Evolutionary conservation across 1,284 basidiomycete genomes (phyloP), one percentile per base, ranked within the genome.

Genomic region (Sphaerobolus stellatus): DNA sequence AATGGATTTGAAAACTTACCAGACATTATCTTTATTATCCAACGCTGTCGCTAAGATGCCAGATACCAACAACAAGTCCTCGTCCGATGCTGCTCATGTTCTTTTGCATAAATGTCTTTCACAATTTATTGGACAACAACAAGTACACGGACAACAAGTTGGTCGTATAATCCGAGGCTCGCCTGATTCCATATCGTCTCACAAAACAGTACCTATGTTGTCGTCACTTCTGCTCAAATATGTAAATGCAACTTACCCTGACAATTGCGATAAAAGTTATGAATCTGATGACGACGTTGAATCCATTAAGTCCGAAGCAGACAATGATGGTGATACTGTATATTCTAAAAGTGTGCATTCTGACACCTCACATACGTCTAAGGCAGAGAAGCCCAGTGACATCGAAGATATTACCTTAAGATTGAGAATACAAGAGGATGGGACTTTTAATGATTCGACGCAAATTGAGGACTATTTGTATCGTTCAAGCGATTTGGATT

Each of bases 101-200:
- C 31, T 57, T 27, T 28, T 60, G 9, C 58, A 60, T 20, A 56
- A 55, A 45, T 62, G 61, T 36, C 16, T 61, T 8, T 46, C 54
- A 11, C 57, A 58, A 14, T 54, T 56, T 20, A 51, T 40, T 1
- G 4, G 55, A 6, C 48, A 49, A 13, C 61, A 61, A 31, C 29
- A 63, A 29, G 57, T 63, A 11, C 61, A 62, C 44, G 59, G 57
- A 5, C 61, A 62, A 44, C 59, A 60, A 28, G 61, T 57, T 24
- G 59, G 24, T 6, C 34, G 53, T 3, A 62, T 62, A 30, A 24
- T 63, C 24, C 25, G 59, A 16, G 55, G 50, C 3, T 22, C 13
- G 11, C 47, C 28, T 11, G 61, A 63, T 31, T 34, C 34, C 13
- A 49, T 61, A 5, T 20, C 31, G 6, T 62, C 61, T 3, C 61